phyloP scores from a whole-genome alignment of 2,329 filamentous ascomycete genomes.

The Volutella citrinella region DNA sequence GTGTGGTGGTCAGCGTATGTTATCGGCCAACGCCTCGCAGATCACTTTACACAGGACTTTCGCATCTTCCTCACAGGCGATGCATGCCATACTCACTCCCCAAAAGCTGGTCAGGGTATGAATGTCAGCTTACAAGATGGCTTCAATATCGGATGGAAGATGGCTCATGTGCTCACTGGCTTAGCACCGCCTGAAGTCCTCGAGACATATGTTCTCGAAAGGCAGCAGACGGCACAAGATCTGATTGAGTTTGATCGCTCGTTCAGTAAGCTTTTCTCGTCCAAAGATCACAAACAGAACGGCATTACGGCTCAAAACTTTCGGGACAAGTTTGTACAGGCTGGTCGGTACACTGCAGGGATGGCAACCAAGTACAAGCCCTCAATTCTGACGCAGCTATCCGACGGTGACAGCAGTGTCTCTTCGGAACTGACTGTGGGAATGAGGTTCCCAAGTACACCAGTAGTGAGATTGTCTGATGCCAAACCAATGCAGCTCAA shows the following conservation, averaged over 20 bases:
- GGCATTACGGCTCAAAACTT: slow-evolving; percentile 10
- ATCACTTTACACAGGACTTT: slow-evolving; percentile 49
- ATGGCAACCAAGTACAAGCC: slow-evolving; percentile 12
- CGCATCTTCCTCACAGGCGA: slow-evolving; percentile 69
- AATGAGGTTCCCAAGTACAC: slow-evolving; percentile 19
- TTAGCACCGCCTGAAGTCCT: slow-evolving; percentile 35
- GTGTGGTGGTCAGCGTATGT: slow-evolving; percentile 63
- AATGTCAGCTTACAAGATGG: slow-evolving; percentile 66
- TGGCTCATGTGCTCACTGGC: slow-evolving; percentile 40
- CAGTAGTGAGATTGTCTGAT: slow-evolving; percentile 15
- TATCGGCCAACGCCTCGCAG: slow-evolving; percentile 61
- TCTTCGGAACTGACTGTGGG: slow-evolving; percentile 8
- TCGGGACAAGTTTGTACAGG: slow-evolving; percentile 9
- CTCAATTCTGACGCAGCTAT: slow-evolving; percentile 3
- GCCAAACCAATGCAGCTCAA: slow-evolving; percentile 16
- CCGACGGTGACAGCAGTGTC: neutral
- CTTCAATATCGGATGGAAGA: slow-evolving; percentile 55
- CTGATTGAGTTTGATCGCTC: slow-evolving; percentile 56
- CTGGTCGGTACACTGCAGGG: slow-evolving; percentile 18
- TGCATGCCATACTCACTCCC: slow-evolving; percentile 53
- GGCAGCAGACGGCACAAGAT: slow-evolving; percentile 57
- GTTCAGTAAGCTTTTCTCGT: slow-evolving; percentile 12
- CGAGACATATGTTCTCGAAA: slow-evolving; percentile 45
- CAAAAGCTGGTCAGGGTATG: slow-evolving; percentile 67
- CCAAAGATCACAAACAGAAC: slow-evolving; percentile 6